Evolutionary conservation across 805 yeast species (phyloP), one percentile per base, ranked within the genome.

Genomic region (Suhomyces tanzawaensis): DNA sequence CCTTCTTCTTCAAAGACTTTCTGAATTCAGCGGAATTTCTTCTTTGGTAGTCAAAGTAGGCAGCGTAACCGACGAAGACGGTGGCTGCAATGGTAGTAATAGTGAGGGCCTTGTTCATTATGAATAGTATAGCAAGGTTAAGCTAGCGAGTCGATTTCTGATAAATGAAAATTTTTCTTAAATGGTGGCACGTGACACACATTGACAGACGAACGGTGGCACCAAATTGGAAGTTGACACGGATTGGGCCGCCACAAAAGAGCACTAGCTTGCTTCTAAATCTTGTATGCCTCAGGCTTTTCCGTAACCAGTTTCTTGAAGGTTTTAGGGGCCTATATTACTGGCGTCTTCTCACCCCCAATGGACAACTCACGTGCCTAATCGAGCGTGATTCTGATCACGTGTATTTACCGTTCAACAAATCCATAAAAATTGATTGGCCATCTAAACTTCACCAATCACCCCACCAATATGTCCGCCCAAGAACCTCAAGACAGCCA

Each of bases 31-130:
- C 63, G 41, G 84, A 79, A 64, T 74, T 72, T 69, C 98, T 85
- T 69, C 99, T 87, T 66, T 76, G 76, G 72, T 89, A 85, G 69
- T 93, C 99, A 57, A 95, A 95, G 71, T 87, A 93, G 26, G 79
- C 69, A 40, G 91, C 86, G 66, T 93, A 91, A 13, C 85, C 88
- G 34, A 79, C 61, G 13, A 74, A 58, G 25, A 83, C 80, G 19
- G 81, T 65, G 19, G 82, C 76, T 14, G 74, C 69, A 33, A 72
- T 58, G 22, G 71, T 64, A 21, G 69, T 64, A 43, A 66, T 39
- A 13, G 71, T 57, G 22, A 53, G 40, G 8, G 52, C 47, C 40
- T 52, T 60, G 51, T 53, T 55, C 68, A 62, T 62, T 11, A 25
- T 46, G 30, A 17, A 36, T 31, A 30, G 40, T 7, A 25, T n/a